phyloP scores from a whole-genome alignment of 2,329 filamentous ascomycete species.

The Aspergillus melleus region DNA sequence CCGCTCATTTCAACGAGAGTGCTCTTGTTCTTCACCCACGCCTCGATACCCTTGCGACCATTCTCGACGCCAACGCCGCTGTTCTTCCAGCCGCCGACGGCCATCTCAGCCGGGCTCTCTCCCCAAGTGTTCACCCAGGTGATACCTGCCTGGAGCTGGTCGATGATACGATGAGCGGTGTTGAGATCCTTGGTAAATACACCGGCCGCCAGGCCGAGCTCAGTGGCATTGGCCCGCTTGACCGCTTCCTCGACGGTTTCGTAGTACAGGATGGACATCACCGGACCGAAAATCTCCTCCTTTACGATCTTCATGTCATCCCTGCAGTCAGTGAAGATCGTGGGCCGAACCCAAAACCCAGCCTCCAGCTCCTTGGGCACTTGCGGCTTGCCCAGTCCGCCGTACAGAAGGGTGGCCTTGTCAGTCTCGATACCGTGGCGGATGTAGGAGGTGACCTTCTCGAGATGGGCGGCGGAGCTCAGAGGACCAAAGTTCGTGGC shows the following conservation, averaged over 20 bases:
- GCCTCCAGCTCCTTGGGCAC: conserved; percentile 53
- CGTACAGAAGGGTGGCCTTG: conserved; percentile 70
- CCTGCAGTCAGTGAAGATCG: conserved; percentile 81
- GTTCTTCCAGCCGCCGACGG: conserved; percentile 88
- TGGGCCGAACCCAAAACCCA: conserved; percentile 84
- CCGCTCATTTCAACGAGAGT: conserved; percentile 81
- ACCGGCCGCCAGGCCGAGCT: conserved; percentile 77
- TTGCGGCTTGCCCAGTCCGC: conserved; percentile 63
- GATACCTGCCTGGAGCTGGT: conserved; percentile 75
- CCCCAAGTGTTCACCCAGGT: conserved; percentile 95
- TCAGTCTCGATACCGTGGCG: conserved; percentile 71
- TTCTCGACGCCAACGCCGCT: conserved; percentile 88
- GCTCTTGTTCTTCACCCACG: conserved; percentile 85
- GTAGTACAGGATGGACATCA: conserved; percentile 79
- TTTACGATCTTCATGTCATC: conserved; percentile 76
- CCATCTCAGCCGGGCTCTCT: conserved; percentile 90
- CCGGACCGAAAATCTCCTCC: conserved; percentile 88
- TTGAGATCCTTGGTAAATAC: conserved; percentile 78
- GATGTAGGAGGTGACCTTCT: conserved; percentile 79
- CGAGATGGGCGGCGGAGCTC: conserved; percentile 70
- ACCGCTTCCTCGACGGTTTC: conserved; percentile 69
- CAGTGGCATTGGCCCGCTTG: conserved; percentile 71
- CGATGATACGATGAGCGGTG: conserved; percentile 69
- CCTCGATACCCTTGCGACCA: conserved; percentile 72
- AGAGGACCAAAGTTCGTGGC: conserved; percentile 82